These are phyloP conservation scores for Fusarium coicis DNA, from an alignment of 2,329 filamentous ascomycete species.

Conservation along the genomic window DNA sequence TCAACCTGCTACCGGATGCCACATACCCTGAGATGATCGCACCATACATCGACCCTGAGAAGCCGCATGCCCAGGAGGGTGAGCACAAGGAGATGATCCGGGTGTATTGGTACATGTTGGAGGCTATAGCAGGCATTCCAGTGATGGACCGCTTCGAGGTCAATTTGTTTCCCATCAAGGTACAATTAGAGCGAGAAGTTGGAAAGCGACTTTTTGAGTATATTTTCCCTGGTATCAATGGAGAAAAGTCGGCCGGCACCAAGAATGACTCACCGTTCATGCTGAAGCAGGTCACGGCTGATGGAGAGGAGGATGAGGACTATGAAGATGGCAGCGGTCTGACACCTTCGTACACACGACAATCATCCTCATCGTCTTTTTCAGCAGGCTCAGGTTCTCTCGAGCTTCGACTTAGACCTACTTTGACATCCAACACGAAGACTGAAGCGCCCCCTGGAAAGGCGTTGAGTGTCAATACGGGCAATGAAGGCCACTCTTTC, in stretches of 20 bases:
- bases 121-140: conserved; percentile 96
- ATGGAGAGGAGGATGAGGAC: conserved; percentile 61
- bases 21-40: conserved; percentile 97
- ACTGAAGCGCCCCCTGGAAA: conserved; percentile 55
- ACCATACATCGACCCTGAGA: conserved; percentile 80
- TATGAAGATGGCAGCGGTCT: conserved; percentile 53
- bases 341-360: conserved; percentile 56
- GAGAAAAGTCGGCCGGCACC: conserved; percentile 57
- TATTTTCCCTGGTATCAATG: conserved; percentile 87
- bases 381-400: conserved; percentile 76
- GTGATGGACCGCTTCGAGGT: conserved; percentile 98
- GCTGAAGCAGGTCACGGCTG: conserved; percentile 52
- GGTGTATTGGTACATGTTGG: conserved; percentile 98
- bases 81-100: conserved; percentile 84
- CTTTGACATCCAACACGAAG: conserved; percentile 69
- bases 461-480: conserved; percentile 60
- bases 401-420: conserved; percentile 85
- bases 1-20: conserved; percentile 90
- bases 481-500: conserved; percentile 61
- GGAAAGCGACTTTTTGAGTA: conserved; percentile 96
- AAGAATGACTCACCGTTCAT: conserved; percentile 72
- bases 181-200: conserved; percentile 92
- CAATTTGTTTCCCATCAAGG: conserved; percentile 89
- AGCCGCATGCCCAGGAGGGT: conserved; percentile 53
- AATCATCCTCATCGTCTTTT: conserved; percentile 56